phyloP scores from a whole-genome alignment of 208 protist species.

The Trypanosoma grayi region DNA sequence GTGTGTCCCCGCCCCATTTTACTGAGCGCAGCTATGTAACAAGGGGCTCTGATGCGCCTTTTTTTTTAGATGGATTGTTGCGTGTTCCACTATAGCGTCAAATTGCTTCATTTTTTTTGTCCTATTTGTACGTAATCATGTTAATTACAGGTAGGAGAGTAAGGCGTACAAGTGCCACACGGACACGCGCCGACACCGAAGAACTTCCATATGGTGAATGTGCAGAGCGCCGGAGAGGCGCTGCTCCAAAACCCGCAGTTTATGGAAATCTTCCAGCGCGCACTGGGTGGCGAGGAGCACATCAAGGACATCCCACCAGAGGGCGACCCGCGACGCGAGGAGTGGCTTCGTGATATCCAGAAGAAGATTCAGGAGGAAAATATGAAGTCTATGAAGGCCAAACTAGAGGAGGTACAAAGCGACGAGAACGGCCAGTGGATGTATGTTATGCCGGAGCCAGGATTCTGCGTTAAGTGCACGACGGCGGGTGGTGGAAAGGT shows the following conservation, averaged over 20 bases:
- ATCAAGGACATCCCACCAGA: constrained; percentile 73
- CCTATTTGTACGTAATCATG: no score
- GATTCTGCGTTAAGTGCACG: constrained; percentile 86
- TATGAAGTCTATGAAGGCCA: constrained; percentile 47
- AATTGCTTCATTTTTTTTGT: constrained; percentile 22
- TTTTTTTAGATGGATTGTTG: no score
- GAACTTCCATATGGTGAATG: constrained; percentile 22
- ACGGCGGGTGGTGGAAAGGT: constrained; percentile 67
- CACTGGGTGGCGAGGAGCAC: constrained; percentile 39
- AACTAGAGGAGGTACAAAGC: constrained; percentile 81
- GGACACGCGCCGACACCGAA: no score
- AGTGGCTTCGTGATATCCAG: constrained; percentile 75
- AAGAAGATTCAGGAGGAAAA: constrained; percentile 59
- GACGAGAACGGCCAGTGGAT: constrained; percentile 90
- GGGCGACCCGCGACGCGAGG: constrained; percentile 59
- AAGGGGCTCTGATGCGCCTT: no score
- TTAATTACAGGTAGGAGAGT: no score
- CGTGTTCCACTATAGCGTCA: no score
- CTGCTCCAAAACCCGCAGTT: constrained; percentile 81
- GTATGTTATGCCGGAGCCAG: constrained; percentile 76
- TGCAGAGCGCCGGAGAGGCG: constrained; percentile 36
- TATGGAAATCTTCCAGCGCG: constrained; percentile 73
- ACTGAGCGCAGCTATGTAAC: no score
- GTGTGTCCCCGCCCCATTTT: no score
- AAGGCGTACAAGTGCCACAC: not conserved